Base-by-base conservation (phyloP, 2,329 filamentous ascomycete genomes). In the Microdochium nivale region DNA sequence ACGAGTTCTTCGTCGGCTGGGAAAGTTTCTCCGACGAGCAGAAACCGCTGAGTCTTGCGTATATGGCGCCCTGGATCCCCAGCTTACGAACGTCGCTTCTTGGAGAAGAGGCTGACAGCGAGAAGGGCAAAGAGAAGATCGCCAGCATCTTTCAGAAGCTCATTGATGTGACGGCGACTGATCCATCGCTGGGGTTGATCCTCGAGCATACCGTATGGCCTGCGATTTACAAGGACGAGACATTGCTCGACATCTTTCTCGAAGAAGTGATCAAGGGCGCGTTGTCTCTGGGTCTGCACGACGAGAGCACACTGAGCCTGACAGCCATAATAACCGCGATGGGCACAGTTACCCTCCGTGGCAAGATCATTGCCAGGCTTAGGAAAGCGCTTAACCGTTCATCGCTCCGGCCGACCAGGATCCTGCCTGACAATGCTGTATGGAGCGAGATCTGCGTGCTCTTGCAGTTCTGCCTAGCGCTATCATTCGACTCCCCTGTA, bases 1-100 rank as follows among this genome's bases (percentile, higher is more conserved):
- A 83, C n/a, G 84, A 87, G 59, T 87, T 87, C 61, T 87, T 87
- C 53, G 81, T 86, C 24, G 81, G 83, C 19, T 87, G 84, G 84
- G 82, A 85, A 57, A 85, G 82, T 59, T 83, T 86, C 58, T 77
- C 80, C 1, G 79, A 84, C 32, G 79, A 85, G 52, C 84, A 87
- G 60, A 81, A 84, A 57, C 80, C 83, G 1, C 62, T 87, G 24
- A 84, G 82, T 57, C 70, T 87, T 27, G 78, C 82, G 5, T 87
- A 87, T 61, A 84, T 87, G 79, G 80, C 83, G 5, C 84, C 84
- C 2, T 87, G 84, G 84, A 70, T 87, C 35, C 73, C 78, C 5
- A 78, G 81, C 13, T 66, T 87, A 32, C 77, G 83, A 48, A 80
- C 76, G 2, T 76, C 77, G 51, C 72, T 87, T 3, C 67, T 87